Evolutionary conservation across 768 basidiomycete genomes (phyloP).

Genomic region (Cyathus striatus): DNA sequence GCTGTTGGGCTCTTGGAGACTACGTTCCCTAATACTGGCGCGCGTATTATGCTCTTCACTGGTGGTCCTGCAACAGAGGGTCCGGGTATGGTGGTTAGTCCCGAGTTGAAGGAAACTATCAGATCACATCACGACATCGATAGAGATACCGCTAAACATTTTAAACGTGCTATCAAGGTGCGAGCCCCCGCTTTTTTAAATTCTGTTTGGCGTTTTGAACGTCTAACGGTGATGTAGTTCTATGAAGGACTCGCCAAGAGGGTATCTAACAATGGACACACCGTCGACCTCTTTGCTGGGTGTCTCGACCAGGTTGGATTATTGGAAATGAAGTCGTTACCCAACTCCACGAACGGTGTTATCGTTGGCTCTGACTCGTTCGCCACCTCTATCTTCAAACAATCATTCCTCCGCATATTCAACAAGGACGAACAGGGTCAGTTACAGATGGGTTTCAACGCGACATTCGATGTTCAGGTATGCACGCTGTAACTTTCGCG

Average conservation of each 20-base stretch:
- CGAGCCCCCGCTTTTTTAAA: too few species aligned
- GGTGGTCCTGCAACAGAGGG: slow-evolving; percentile 97
- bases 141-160: slow-evolving; percentile 93
- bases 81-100: slow-evolving; percentile 93
- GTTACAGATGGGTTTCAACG: slow-evolving; percentile 97
- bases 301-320: slow-evolving; percentile 98
- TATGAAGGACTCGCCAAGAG: slow-evolving; percentile 94
- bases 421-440: slow-evolving; percentile 90
- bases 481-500: slow-evolving; percentile 4
- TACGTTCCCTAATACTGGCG: slow-evolving; percentile 94
- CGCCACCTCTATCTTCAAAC: slow-evolving; percentile 97
- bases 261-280: slow-evolving; percentile 91
- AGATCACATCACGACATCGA: slow-evolving; percentile 99
- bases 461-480: slow-evolving; percentile 96
- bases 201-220: neutral
- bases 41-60: slow-evolving; percentile 91
- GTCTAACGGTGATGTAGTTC: slow-evolving; percentile 51
- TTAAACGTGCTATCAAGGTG: slow-evolving; percentile 94
- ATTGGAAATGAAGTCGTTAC: slow-evolving; percentile 93
- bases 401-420: slow-evolving; percentile 91
- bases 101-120: slow-evolving; percentile 95
- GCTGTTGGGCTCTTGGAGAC: slow-evolving; percentile 92
- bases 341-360: slow-evolving; percentile 94
- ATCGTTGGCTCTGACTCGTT: slow-evolving; percentile 97
- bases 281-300: slow-evolving; percentile 92